Percentiles rank a stretch among this genome's conserved stretches.
These are phyloP conservation scores for Themeda triandra DNA, from an alignment of 176 grass and related monocot genomes.

Conservation along the genomic window DNA sequence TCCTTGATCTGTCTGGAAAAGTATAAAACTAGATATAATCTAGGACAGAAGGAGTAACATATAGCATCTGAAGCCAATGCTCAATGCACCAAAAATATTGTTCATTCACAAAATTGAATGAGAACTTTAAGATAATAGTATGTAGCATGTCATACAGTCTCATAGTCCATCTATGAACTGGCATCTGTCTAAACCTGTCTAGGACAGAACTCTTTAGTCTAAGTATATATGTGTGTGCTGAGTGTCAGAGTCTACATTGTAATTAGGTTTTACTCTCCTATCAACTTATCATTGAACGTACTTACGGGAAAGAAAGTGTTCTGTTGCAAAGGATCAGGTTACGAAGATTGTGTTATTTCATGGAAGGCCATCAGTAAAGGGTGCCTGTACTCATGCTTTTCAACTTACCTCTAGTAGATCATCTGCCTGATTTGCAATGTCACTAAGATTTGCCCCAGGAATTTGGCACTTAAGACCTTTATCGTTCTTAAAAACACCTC, in stretches of 20 bases:
- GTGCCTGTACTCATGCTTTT: background rate
- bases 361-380: background rate
- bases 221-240: background rate
- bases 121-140: background rate
- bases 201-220: background rate
- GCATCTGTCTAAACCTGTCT: background rate
- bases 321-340: background rate
- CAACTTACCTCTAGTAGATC: constrained; percentile 76
- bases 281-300: background rate
- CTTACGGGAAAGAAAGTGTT: background rate
- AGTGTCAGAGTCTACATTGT: background rate
- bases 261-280: background rate
- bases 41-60: no score
- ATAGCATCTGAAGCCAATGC: background rate
- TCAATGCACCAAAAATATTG: background rate
- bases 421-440: constrained; percentile 95
- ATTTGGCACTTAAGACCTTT: constrained; percentile 81
- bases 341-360: background rate
- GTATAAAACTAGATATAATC: no score
- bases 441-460: constrained; percentile 88
- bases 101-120: background rate
- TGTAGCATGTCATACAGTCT: no score
- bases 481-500: constrained; percentile 92
- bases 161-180: no score
- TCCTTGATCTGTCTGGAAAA: no score